These are phyloP conservation scores for Corylus americana DNA, from an alignment of 306 rosid genomes.

Conservation along the genomic window DNA sequence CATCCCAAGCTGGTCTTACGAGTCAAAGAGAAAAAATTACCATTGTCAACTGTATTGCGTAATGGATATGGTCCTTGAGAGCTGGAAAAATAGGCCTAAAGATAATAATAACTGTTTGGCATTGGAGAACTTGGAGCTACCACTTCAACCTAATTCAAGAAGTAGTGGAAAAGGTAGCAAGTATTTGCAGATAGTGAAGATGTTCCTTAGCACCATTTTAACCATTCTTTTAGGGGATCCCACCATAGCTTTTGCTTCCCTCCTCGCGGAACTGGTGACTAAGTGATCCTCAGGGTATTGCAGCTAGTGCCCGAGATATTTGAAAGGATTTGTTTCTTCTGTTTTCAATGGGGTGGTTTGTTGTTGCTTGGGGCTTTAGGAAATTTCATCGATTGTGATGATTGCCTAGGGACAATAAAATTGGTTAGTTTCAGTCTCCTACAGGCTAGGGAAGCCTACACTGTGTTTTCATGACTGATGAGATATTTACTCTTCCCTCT, in stretches of 20 bases:
- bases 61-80: constrained; percentile 1
- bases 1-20: constrained; percentile 25
- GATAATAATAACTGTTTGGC: neutral
- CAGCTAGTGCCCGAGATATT: neutral
- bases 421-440: neutral
- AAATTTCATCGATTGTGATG: neutral
- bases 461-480: neutral
- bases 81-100: neutral
- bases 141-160: neutral
- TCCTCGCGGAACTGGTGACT: neutral
- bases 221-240: constrained; percentile 23
- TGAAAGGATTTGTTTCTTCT: neutral
- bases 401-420: neutral
- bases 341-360: neutral
- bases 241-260: neutral
- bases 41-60: constrained; percentile 21
- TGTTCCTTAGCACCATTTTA: neutral
- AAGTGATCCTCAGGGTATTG: neutral
- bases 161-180: neutral
- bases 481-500: neutral
- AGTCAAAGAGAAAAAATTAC: neutral
- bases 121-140: constrained; percentile 15
- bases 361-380: neutral
- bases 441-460: neutral
- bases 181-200: constrained; percentile 2